These are phyloP conservation scores for Geosiphon pyriformis DNA, from an alignment of 192 early-diverging fungal genomes.

Conservation along the genomic window DNA sequence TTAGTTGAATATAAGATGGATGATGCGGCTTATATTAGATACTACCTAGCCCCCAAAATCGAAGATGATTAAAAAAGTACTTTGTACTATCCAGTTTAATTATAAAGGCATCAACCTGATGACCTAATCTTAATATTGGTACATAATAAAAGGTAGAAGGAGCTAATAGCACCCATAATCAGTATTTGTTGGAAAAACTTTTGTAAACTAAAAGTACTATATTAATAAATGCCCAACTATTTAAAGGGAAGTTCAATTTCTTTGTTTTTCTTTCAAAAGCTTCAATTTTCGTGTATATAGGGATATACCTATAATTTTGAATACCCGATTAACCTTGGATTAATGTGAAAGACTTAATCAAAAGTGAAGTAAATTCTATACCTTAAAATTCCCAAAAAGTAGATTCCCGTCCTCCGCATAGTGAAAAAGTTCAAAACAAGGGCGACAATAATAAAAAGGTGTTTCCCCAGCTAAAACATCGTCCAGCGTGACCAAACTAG, in stretches of 20 bases:
- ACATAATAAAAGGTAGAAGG: no score
- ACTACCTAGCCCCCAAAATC: conserved; percentile 73
- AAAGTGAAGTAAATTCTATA: neutral
- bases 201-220: no score
- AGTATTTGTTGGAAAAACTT: no score
- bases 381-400: conserved; percentile 44
- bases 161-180: no score
- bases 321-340: no score
- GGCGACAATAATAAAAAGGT: conserved; percentile 64
- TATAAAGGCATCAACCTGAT: no score
- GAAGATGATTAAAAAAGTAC: conserved; percentile 42
- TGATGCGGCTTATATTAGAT: conserved; percentile 82
- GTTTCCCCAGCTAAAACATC: conserved; percentile 65
- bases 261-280: neutral
- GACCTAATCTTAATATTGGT: no score
- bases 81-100: no score
- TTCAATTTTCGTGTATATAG: neutral
- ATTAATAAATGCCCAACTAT: no score
- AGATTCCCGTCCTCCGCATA: conserved; percentile 51
- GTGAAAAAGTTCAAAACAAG: conserved; percentile 68
- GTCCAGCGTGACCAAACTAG: conserved; percentile 52
- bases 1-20: conserved; percentile 87
- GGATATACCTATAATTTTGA: neutral
- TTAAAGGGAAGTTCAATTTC: no score
- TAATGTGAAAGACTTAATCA: neutral